Evolutionary conservation across 2,329 filamentous ascomycete species (phyloP), one percentile per base, ranked within the genome.

Genomic region (Lachnellula subtilissima): DNA sequence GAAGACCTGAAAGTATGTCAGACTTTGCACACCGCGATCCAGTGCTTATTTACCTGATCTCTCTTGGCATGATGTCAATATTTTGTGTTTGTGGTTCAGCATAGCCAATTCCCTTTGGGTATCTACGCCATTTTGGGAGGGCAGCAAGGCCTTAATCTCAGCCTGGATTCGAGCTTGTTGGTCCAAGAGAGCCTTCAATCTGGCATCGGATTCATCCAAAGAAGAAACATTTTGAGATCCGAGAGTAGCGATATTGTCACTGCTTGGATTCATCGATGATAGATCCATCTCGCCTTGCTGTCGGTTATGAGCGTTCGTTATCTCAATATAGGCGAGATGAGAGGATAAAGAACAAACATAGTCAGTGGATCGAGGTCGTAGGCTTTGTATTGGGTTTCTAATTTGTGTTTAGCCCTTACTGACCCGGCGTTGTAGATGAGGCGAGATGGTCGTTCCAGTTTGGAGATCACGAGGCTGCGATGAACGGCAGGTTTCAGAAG

Each of bases 81-180:
- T 50, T 17, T 50, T 50, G 35, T 50, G 48, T 25, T 50, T 50
- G 35, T 50, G 48, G 22, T 40, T 50, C 8, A 50, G 19, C 48
- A 50, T 50, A 7, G 14, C 22, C 48, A 19, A n/a, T 19, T 50
- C 48, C 32, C 35, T n/a, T 23, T 35, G 32, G 25, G 11, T 22
- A 39, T 50, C 36, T 6, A 50, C 11, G 14, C 32, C 48, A 50
- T 50, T 37, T 19, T 39, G 37, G 32, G 35, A n/a, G 8, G 48
- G 48, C n/a, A 50, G 22, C 35, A 50, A 23, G 19, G 48, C 28
- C 36, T 40, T 22, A 23, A 50, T 50, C 36, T 50, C 48, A 22
- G 48, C 48, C 25, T 50, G 48, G 11, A 50, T 50, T 25, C 22
- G 28, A 37, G 48, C 48, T 37, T 50, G 48, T 9, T 37, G 32